These are phyloP conservation scores for Paratinospora sagittata DNA, from an alignment of 164 flowering plant genomes.

Conservation along the genomic window DNA sequence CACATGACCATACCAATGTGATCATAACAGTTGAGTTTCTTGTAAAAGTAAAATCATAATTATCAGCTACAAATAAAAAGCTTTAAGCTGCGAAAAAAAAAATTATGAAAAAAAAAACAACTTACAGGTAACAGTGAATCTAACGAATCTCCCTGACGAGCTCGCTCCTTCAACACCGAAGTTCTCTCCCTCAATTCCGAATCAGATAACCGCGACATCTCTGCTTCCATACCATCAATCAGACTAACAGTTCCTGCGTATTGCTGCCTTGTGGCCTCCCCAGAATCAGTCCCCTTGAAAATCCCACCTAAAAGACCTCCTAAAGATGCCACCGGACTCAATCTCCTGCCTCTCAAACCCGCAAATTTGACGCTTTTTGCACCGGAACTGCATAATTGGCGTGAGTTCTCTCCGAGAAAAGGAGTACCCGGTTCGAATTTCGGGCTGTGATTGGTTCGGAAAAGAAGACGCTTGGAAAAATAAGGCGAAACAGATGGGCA, in stretches of 20 bases:
- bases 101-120: constrained; percentile 1
- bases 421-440: constrained; percentile 17
- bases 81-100: too few relatives aligned
- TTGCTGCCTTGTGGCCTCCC: constrained; percentile 71
- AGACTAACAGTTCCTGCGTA: constrained; percentile 44
- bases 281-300: constrained; percentile 74
- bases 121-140: constrained; percentile 86
- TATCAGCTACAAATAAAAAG: background rate
- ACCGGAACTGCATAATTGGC: constrained; percentile 5
- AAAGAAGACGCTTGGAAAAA: constrained; percentile 15
- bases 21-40: too few relatives aligned
- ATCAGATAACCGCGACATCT: constrained; percentile 56
- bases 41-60: too few relatives aligned
- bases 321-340: constrained; percentile 27
- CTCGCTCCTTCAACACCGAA: constrained; percentile 48
- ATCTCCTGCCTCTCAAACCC: constrained; percentile 12
- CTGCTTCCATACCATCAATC: constrained; percentile 56
- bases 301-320: constrained; percentile 73
- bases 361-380: constrained; percentile 16
- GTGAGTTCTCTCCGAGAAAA: constrained; percentile 12
- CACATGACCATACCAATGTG: too few relatives aligned
- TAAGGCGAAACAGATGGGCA: constrained; percentile 10
- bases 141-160: constrained; percentile 56
- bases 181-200: constrained; percentile 66
- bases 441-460: constrained; percentile 10